Percentiles rank a stretch among this genome's conserved stretches.
Conservation (phyloP, 2,329 filamentous ascomycete genomes). For the Verticillium klebahnii region DNA sequence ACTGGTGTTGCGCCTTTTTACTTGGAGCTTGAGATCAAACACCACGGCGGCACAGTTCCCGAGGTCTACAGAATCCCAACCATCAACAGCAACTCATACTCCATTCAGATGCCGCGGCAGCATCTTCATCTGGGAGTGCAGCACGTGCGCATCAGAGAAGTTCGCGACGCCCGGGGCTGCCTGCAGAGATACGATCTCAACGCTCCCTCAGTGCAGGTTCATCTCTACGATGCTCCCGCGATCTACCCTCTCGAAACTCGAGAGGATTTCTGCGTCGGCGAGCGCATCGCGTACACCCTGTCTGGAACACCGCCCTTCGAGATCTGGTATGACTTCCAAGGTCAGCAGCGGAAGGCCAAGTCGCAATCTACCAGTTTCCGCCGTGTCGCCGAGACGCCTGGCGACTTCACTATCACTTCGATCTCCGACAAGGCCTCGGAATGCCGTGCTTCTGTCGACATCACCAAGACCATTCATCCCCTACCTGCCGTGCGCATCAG, state of each 20-base stretch:
- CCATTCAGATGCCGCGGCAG: constrained; percentile 78
- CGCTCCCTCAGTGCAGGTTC: constrained; percentile 77
- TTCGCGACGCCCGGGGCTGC: constrained; percentile 83
- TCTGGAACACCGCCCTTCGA: constrained; percentile 90
- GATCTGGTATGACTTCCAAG: constrained; percentile 86
- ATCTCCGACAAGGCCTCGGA: constrained; percentile 84
- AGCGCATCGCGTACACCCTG: constrained; percentile 87
- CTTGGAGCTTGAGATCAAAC: constrained; percentile 88
- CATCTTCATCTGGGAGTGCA: constrained; percentile 86
- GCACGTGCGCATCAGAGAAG: constrained; percentile 81
- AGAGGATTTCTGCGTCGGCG: constrained; percentile 89
- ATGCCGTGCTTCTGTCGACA: constrained; percentile 74
- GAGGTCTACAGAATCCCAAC: constrained; percentile 79
- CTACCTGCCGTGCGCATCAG: constrained; percentile 89
- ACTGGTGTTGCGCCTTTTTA: constrained; percentile 83
- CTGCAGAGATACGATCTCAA: constrained; percentile 69
- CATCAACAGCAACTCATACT: constrained; percentile 69
- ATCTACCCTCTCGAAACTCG: constrained; percentile 84
- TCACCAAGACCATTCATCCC: constrained; percentile 82
- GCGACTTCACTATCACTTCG: constrained; percentile 80
- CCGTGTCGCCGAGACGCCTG: constrained; percentile 86
- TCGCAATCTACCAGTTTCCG: constrained; percentile 80
- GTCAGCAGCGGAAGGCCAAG: constrained; percentile 71
- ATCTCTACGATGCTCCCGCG: constrained; percentile 87
- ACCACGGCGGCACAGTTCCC: constrained; percentile 73